Base-by-base conservation (phyloP, 2,329 filamentous ascomycete species). In the Colletotrichum sp. region DNA sequence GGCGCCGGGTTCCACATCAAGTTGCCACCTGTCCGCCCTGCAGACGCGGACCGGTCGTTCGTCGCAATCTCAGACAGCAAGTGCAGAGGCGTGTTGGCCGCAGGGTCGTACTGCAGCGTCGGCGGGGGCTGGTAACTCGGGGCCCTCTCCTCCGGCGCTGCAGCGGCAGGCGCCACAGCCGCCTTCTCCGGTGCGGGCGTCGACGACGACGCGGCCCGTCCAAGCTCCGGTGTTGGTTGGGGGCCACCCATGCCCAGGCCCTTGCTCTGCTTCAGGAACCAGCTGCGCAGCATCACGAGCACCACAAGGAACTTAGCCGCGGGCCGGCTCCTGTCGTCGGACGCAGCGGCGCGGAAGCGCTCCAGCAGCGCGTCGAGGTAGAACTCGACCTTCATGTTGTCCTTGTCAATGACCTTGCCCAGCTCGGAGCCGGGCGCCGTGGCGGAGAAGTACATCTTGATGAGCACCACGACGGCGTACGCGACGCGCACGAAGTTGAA, bases 401-500 rank as follows among this genome's bases (percentile, higher is more conserved):
- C 89, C 77, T 91, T 91, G 78, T 92, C 89, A 77, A 96, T 93
- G 21, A 96, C 89, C 75, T 90, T 90, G n/a, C 92, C 92, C 2
- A 96, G 88, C 78, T 93, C 92, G 18, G 91, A 93, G 55, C 90
- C 89, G 1, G 92, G 90, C 16, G 90, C 89, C 3, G 90, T 90
- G 5, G 93, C 91, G 10, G 92, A 91, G 66, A 94, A 93, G 83
- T 93, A 93, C 76, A 96, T 90, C 83, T 95, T 95, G 81, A 95
- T 93, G 48, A 95, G 86, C 36, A 94, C 91, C 24, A 95, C 92
- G 4, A 93, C 89, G 8, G 92, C 92, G 80, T 95, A 95, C 13
- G 93, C 91, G 21, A 95, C 91, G 32, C 94, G 91, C 18, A 94
- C 93, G 79, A 94, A 92, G 81, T 91, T 91, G 80, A 94, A 93